phyloP scores from a whole-genome alignment of 257 asterid genomes.

The Catharanthus roseus region DNA sequence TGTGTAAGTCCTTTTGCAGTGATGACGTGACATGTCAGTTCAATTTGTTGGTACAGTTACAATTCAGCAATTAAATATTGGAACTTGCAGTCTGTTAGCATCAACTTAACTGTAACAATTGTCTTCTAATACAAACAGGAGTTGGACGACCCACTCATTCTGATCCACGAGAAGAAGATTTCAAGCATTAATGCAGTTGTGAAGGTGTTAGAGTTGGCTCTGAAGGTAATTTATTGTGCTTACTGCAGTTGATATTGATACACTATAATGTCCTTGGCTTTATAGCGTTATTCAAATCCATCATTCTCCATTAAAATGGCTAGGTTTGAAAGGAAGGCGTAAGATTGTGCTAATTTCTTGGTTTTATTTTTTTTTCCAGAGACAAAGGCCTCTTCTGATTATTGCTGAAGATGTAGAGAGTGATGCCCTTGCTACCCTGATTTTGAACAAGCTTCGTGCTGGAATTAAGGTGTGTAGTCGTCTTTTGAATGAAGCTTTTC shows the following conservation, averaged over 20 bases:
- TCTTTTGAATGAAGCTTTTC: background rate
- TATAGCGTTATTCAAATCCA: too few species aligned
- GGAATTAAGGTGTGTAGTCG: slow-evolving; percentile 61
- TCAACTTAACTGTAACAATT: background rate
- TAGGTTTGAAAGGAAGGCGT: background rate
- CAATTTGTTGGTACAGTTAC: background rate
- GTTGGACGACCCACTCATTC: slow-evolving; percentile 78
- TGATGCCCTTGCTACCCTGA: slow-evolving; percentile 91
- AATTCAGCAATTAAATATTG: background rate
- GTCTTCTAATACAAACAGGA: slow-evolving; percentile 38
- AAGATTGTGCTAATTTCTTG: background rate
- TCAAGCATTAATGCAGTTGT: slow-evolving; percentile 66
- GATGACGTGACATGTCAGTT: background rate
- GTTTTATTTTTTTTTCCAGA: slow-evolving; percentile 29
- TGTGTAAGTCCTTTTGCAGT: slow-evolving; percentile 52
- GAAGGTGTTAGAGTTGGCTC: slow-evolving; percentile 79
- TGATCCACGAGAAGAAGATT: slow-evolving; percentile 89
- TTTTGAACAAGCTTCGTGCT: slow-evolving; percentile 91
- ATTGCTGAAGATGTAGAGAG: slow-evolving; percentile 93
- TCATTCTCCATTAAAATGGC: background rate
- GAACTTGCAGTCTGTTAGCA: too few species aligned
- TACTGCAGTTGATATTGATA: background rate
- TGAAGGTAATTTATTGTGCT: slow-evolving; percentile 45
- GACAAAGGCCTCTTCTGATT: slow-evolving; percentile 75
- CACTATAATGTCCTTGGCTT: background rate